Percentiles rank a stretch among this genome's conserved stretches.
Conservation (phyloP, 2,329 filamentous ascomycete genomes). For the Phaeosphaeriaceae sp. region DNA sequence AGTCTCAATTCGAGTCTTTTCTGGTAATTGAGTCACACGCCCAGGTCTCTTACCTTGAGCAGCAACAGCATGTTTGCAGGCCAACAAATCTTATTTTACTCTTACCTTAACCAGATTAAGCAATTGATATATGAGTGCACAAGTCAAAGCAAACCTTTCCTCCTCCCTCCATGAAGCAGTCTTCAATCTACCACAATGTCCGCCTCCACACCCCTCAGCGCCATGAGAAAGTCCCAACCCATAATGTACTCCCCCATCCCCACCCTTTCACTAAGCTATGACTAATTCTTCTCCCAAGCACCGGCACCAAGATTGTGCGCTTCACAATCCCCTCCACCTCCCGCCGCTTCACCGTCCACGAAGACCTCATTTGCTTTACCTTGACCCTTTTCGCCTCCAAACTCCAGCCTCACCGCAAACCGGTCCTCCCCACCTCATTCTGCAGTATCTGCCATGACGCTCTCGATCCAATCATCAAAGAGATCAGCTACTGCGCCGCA, state of each 20-base stretch:
- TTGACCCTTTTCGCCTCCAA: slow-evolving; percentile 20
- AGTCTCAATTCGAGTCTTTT: too few species aligned
- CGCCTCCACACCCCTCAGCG: neutral
- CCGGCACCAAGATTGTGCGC: slow-evolving; percentile 7
- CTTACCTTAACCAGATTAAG: neutral
- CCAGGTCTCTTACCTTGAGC: neutral
- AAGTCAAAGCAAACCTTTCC: neutral
- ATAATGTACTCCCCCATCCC: neutral
- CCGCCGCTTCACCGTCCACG: slow-evolving; percentile 24
- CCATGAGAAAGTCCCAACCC: slow-evolving; percentile 1
- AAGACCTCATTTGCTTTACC: slow-evolving; percentile 25
- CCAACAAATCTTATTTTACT: neutral
- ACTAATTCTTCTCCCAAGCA: slow-evolving; percentile 2
- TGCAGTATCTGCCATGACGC: slow-evolving; percentile 20
- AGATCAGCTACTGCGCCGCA: slow-evolving; percentile 22
- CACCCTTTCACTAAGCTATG: neutral
- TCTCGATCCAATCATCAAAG: slow-evolving; percentile 5
- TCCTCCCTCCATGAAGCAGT: neutral
- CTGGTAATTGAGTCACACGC: neutral
- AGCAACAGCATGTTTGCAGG: neutral
- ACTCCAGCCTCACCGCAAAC: slow-evolving; percentile 22
- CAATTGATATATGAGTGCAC: neutral
- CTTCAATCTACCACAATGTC: neutral
- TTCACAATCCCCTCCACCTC: slow-evolving; percentile 12
- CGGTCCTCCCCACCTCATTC: neutral